These are phyloP conservation scores for Spongiforma sp. DNA, from an alignment of 1,284 basidiomycete species.

Conservation along the genomic window DNA sequence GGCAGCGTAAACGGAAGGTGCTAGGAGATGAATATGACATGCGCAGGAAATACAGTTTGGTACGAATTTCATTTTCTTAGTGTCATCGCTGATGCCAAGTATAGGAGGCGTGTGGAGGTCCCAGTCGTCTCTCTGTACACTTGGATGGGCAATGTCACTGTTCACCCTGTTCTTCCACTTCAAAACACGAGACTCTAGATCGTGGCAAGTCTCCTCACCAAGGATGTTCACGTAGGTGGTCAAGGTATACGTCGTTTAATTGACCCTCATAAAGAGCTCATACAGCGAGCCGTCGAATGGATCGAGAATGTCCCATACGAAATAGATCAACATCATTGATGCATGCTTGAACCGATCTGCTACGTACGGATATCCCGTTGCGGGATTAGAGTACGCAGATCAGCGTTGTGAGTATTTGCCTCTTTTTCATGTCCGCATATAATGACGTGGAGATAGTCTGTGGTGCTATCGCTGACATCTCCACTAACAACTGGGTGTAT, in stretches of 20 bases:
- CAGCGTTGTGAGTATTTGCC: slow-evolving; percentile 64
- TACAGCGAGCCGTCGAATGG: slow-evolving; percentile 40
- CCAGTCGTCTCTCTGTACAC: slow-evolving; percentile 76
- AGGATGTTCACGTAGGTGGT: slow-evolving; percentile 64
- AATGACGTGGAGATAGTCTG: slow-evolving; percentile 51
- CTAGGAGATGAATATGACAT: too few relatives aligned
- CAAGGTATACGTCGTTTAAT: too few relatives aligned
- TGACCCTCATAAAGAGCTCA: slow-evolving; percentile 35
- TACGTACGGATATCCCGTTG: slow-evolving; percentile 67
- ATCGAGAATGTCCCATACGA: slow-evolving; percentile 60
- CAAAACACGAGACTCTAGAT: slow-evolving; percentile 61
- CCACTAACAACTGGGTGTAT: slow-evolving; percentile 45
- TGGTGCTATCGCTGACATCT: slow-evolving; percentile 64
- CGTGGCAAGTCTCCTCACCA: slow-evolving; percentile 69
- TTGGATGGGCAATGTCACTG: slow-evolving; percentile 52
- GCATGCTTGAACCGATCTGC: slow-evolving; percentile 69
- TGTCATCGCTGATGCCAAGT: slow-evolving; percentile 54
- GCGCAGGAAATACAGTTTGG: slow-evolving; percentile 60
- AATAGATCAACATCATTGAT: slow-evolving; percentile 60
- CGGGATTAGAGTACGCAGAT: slow-evolving; percentile 61
- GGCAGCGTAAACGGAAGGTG: too few relatives aligned
- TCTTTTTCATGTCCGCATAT: not conserved
- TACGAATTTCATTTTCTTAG: slow-evolving; percentile 30
- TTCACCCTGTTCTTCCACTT: slow-evolving; percentile 62
- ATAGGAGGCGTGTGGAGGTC: slow-evolving; percentile 70